Conservation (phyloP, 2,329 filamentous ascomycete genomes). For the Pseudocercospora fuligena region DNA sequence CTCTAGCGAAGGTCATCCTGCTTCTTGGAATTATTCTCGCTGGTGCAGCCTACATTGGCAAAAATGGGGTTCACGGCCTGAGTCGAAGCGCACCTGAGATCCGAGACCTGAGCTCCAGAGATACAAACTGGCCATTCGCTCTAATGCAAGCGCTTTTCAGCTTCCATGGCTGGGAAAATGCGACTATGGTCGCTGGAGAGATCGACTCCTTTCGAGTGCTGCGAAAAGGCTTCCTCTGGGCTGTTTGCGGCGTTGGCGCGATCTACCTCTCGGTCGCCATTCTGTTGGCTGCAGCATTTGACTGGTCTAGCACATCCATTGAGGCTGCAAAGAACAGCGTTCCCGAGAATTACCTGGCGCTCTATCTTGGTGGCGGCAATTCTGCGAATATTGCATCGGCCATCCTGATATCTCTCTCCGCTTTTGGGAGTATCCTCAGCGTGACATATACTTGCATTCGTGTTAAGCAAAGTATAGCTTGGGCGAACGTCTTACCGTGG, state of each 20-base stretch:
- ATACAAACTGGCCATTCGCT: constrained; percentile 14
- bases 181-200: constrained; percentile 20
- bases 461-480: constrained; percentile 27
- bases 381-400: constrained; percentile 7
- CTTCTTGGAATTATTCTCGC: constrained; percentile 15
- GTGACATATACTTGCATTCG: constrained; percentile 22
- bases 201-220: constrained; percentile 12
- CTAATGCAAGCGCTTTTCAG: constrained; percentile 22
- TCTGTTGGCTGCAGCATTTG: constrained; percentile 10
- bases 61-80: background rate
- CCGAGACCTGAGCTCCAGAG: background rate
- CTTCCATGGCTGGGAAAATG: constrained; percentile 25
- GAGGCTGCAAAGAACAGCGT: constrained; percentile 3
- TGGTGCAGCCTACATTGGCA: constrained; percentile 10
- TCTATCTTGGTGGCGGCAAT: constrained; percentile 8
- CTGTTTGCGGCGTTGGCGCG: constrained; percentile 14
- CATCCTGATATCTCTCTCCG: constrained; percentile 16
- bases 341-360: constrained; percentile 4
- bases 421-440: constrained; percentile 21
- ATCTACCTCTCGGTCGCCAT: constrained; percentile 17
- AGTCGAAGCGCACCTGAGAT: background rate
- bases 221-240: constrained; percentile 15
- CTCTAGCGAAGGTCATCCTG: constrained; percentile 19
- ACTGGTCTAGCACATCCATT: constrained; percentile 7
- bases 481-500: constrained; percentile 24